Evolutionary conservation across 23 red algal species (phyloP), one percentile per base, ranked within the genome.

Genomic region (Gracilaria domingensis): DNA sequence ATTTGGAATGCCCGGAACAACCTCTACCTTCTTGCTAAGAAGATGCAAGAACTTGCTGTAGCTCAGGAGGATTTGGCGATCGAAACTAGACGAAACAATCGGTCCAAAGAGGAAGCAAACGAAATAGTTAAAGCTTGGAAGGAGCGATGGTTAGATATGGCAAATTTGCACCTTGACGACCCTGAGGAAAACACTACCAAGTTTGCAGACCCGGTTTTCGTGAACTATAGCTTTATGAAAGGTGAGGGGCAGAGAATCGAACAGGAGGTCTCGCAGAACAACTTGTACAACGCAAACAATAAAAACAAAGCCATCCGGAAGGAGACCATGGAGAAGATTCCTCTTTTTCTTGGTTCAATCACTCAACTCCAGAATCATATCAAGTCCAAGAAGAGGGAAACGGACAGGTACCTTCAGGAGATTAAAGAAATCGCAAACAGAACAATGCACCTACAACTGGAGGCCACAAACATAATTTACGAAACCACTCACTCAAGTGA

Each of bases 401-500:
- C 87, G 37, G 75, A 90, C 24, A 74, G 76, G 62, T 90, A 90
- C 60, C 66, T 90, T 37, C 54, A 66, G 45, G 87, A 90, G 28
- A 90, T 90, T 37, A 90, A 90, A n/a, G 36, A 79, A 51, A 49
- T 90, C 17, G 71, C 65, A 44, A 69, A 50, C 17, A 59, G 26
- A 66, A 90, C 75, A 36, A 57, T 62, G 5, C 56, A 61, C 17
- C 35, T 81, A 62, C 71, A 90, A 60, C 21, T 49, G 14, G 49
- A 80, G 34, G 57, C 87, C 30, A 81, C 87, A 3, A 90, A 77
- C 57, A 60, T 90, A 21, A 72, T 70, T 60, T 90, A 80, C 38
- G 87, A 90, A 67, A 90, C 45, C 2, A 80, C 73, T 45, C 87
- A 90, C 33, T 90, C 87, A 24, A 53, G 35, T 36, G 47, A 80